Evolutionary conservation across 2,329 filamentous ascomycete genomes (phyloP).

Genomic region (Cytospora leucostoma): DNA sequence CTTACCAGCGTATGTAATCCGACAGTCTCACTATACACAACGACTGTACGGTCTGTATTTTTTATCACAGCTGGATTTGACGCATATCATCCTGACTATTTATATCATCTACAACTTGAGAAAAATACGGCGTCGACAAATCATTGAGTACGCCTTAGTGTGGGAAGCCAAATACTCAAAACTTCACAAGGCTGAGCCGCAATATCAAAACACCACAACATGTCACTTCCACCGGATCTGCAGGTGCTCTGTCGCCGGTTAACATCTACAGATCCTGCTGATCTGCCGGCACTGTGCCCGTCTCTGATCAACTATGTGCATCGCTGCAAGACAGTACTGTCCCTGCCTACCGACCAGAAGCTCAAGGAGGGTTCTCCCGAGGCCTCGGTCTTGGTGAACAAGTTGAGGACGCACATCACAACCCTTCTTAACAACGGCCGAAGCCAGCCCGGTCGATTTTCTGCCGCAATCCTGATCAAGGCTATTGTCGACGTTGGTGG

Average conservation of each 20-base stretch:
- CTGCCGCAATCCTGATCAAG: constrained; percentile 78
- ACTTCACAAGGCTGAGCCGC: constrained; percentile 6
- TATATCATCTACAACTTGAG: not conserved
- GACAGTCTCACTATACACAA: not conserved
- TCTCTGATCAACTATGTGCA: constrained; percentile 64
- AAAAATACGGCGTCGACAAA: not conserved
- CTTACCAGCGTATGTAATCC: not conserved
- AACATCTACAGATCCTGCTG: constrained; percentile 67
- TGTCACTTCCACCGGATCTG: constrained; percentile 57
- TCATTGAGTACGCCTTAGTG: not conserved
- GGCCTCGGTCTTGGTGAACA: constrained; percentile 71
- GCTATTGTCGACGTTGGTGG: constrained; percentile 79
- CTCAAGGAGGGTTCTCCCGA: constrained; percentile 65
- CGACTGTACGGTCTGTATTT: not conserved
- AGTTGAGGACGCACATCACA: constrained; percentile 75
- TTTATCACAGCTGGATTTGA: not conserved
- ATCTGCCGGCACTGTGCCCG: constrained; percentile 73
- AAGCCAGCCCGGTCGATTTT: constrained; percentile 72
- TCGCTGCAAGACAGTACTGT: constrained; percentile 62
- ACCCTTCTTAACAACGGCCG: constrained; percentile 75
- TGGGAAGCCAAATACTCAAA: not conserved
- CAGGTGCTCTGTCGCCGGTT: constrained; percentile 69
- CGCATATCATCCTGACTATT: too few relatives aligned
- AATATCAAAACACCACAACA: constrained; percentile 24
- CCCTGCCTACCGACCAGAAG: constrained; percentile 60